A percentile compares a stretch with the other conserved stretches of the same genome.
Conservation (phyloP, 352 stramenopile genomes). For the Thalassiosira exigua region DNA sequence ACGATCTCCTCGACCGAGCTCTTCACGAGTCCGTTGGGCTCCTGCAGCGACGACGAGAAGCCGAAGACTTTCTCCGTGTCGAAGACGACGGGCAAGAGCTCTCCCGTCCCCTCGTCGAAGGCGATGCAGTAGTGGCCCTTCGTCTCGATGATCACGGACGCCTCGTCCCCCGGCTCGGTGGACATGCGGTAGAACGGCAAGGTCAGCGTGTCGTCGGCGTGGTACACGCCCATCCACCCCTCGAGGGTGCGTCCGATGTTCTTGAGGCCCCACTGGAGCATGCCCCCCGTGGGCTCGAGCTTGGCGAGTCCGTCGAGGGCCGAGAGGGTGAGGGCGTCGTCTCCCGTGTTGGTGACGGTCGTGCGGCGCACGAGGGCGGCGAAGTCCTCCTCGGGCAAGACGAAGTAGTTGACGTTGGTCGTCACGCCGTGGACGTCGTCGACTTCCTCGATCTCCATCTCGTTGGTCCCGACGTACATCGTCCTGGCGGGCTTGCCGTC, state of each 20-base stretch:
- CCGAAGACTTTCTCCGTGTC: constrained; percentile 86
- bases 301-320: constrained; percentile 82
- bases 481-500: constrained; percentile 55
- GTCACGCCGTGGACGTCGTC: constrained; percentile 71
- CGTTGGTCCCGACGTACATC: constrained; percentile 86
- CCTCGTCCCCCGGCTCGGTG: constrained; percentile 79
- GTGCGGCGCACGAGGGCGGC: constrained; percentile 75
- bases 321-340: constrained; percentile 63
- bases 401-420: constrained; percentile 86
- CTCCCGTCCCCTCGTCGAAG: constrained; percentile 68
- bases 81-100: constrained; percentile 85
- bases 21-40: constrained; percentile 58
- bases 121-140: constrained; percentile 84
- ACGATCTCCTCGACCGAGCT: constrained; percentile 72
- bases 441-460: constrained; percentile 82
- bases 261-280: constrained; percentile 71
- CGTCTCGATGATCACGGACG: constrained; percentile 74
- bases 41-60: constrained; percentile 67
- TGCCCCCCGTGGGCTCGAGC: constrained; percentile 80
- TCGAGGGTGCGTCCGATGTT: constrained; percentile 82
- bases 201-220: constrained; percentile 59
- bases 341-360: constrained; percentile 78
- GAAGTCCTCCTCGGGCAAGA: constrained; percentile 87
- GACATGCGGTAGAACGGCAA: constrained; percentile 86
- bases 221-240: constrained; percentile 76